Evolutionary conservation across 2,329 filamentous ascomycete genomes (phyloP), one percentile per base, ranked within the genome.

Genomic region (Beauveria scarabaeidicola): DNA sequence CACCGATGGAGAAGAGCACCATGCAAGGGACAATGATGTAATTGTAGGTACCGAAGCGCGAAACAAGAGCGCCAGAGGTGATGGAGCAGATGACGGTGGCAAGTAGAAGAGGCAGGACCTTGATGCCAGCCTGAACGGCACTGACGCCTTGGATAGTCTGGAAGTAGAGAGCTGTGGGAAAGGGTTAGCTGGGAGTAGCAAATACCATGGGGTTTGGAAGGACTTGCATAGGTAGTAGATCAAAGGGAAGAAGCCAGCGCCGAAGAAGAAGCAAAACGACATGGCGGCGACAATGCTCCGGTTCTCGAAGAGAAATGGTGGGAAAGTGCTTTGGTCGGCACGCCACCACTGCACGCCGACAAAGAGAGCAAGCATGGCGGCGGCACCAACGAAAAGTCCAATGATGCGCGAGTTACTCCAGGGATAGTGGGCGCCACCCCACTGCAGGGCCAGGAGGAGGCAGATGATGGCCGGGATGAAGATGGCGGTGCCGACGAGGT

Each of bases 401-500:
- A 83, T 78, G 53, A 83, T 73, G 25, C 69, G 72, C 13, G 74
- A 68, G 69, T 73, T 75, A 60, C 67, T 72, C 82, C 81, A 85
- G 4, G 81, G 54, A 58, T 80, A 78, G 25, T 76, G 68, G 43
- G 76, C 71, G 9, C 82, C 82, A 15, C 81, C 82, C 77, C 79
- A 84, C 64, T 84, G 78, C 41, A 85, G 71, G 8, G 80, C 81
- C 4, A 85, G 73, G 9, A 85, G 70, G 13, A 84, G 72, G 64
- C 76, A 79, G 62, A 83, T 68, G 50, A 83, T 74, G 41, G 77
- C 75, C 1, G 81, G 78, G 29, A 82, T 73, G 65, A 83, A 75
- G 61, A 81, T 69, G n/a, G 68, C 67, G 2, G 77, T 76, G 29
- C 82, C 81, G 10, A 74, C 48, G 10, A 81, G 67, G 64, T 84